Evolutionary conservation across 352 stramenopile genomes (phyloP).

Genomic region (Aphanomyces cochlioides): DNA sequence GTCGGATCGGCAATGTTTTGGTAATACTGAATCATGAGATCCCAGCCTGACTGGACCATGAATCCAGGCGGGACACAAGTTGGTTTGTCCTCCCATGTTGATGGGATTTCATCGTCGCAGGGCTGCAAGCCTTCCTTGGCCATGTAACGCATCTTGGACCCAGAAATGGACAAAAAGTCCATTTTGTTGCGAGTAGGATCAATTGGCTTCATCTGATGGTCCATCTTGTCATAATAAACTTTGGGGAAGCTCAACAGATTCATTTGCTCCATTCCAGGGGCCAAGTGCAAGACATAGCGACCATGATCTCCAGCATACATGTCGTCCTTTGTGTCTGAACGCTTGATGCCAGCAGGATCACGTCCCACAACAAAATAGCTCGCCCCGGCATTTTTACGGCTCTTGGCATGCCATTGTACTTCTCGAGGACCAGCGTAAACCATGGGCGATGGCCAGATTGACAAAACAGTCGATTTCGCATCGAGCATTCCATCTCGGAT

Average conservation of each 20-base stretch:
- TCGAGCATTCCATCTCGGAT: slow-evolving; percentile 92
- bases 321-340: slow-evolving; percentile 91
- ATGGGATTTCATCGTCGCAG: slow-evolving; percentile 71
- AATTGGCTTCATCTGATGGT: slow-evolving; percentile 97
- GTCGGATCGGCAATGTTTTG: slow-evolving; percentile 89
- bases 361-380: slow-evolving; percentile 97
- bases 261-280: slow-evolving; percentile 92
- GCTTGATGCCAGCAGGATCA: slow-evolving; percentile 97
- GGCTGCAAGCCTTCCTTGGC: slow-evolving; percentile 92
- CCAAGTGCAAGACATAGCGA: slow-evolving; percentile 95
- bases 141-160: slow-evolving; percentile 96
- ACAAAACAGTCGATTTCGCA: slow-evolving; percentile 95
- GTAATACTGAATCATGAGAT: slow-evolving; percentile 99
- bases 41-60: slow-evolving; percentile 97
- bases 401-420: slow-evolving; percentile 98
- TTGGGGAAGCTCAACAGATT: slow-evolving; percentile 95
- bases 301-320: slow-evolving; percentile 97
- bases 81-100: slow-evolving; percentile 67
- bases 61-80: slow-evolving; percentile 96
- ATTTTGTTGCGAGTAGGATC: slow-evolving; percentile 82
- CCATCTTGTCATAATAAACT: slow-evolving; percentile 96
- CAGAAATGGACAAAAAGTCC: slow-evolving; percentile 98
- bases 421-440: slow-evolving; percentile 97
- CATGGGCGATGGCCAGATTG: slow-evolving; percentile 98
- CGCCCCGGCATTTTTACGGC: slow-evolving; percentile 92